Evolutionary conservation across 768 basidiomycete genomes (phyloP), one percentile per base, ranked within the genome.

Genomic region (Coprinellus micaceus): DNA sequence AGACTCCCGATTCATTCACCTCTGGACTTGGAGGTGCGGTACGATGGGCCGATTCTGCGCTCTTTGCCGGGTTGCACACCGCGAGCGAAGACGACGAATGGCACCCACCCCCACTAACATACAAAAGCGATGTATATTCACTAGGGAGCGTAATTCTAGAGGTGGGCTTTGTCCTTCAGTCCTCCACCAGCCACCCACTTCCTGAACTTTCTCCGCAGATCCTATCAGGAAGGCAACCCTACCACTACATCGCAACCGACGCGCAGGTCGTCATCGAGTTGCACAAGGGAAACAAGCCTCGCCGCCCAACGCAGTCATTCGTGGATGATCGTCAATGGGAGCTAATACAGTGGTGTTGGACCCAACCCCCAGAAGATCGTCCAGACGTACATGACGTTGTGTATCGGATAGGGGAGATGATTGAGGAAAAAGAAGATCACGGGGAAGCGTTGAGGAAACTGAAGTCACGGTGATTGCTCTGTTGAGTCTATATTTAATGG

Each of bases 81-180:
- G 63, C 60, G 0, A 73, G 73, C 47, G 60, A 60, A 4, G 66
- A 71, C 15, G 68, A 73, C 22, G 67, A 69, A 28, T 52, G 50
- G n/a, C 41, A 58, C 13, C 21, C 62, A 29, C 62, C 64, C 3
- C 45, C 57, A 1, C 49, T 71, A 2, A 71, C 67, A 1, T 68
- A 68, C 10, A 54, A 63, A 45, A 76, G 70, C 41, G 81, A 82
- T 61, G 71, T 79, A 19, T 82, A 76, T 61, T 77, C 77, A 0
- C 76, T 74, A 51, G 76, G 76, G 2, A 77, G 79, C 60, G 69
- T 81, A 24, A 75, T 70, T 61, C 66, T 74, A n/a, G 70, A 76
- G 73, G 79, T 69, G 52, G 37, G 52, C 17, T n/a, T n/a, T n/a
- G n/a, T n/a, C n/a, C n/a, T n/a, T n/a, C n/a, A n/a, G n/a, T n/a